phyloP scores from a whole-genome alignment of 2,329 filamentous ascomycete species.

The Beauveria sp. region DNA sequence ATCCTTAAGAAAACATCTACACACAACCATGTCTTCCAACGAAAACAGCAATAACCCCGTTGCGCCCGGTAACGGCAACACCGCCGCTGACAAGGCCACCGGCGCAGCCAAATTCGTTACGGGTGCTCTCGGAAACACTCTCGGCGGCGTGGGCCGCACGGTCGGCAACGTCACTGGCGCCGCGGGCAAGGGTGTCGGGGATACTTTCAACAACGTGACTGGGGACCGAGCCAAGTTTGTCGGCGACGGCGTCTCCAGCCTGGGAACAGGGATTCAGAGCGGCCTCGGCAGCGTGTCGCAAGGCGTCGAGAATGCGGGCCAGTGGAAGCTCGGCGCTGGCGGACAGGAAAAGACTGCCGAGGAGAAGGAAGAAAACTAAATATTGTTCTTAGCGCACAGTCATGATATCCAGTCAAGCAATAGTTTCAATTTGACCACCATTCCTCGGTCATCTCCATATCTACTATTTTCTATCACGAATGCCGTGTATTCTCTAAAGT shows the following conservation, averaged over 20 bases:
- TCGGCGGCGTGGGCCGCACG: slow-evolving; percentile 33
- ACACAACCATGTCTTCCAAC: slow-evolving; percentile 8
- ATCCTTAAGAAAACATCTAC: background rate
- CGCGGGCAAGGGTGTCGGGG: slow-evolving; percentile 47
- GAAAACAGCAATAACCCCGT: slow-evolving; percentile 15
- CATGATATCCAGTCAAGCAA: background rate
- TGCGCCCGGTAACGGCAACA: slow-evolving; percentile 18
- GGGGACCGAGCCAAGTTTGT: slow-evolving; percentile 47
- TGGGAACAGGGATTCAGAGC: slow-evolving; percentile 46
- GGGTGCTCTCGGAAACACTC: slow-evolving; percentile 32
- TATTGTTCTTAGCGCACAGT: background rate
- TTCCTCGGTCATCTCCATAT: background rate
- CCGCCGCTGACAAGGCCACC: slow-evolving; percentile 22
- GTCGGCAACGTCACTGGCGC: slow-evolving; percentile 39
- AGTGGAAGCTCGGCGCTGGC: slow-evolving; percentile 38
- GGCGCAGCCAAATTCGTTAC: slow-evolving; percentile 33
- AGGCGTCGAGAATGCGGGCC: slow-evolving; percentile 50
- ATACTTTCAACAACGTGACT: slow-evolving; percentile 46
- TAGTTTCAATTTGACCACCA: background rate
- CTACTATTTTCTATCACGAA: background rate
- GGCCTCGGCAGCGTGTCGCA: slow-evolving; percentile 42
- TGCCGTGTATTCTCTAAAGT: background rate
- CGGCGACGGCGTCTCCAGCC: slow-evolving; percentile 45
- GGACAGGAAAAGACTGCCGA: slow-evolving; percentile 9
- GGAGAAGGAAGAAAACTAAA: slow-evolving; percentile 14